A percentile compares a stretch with the other conserved stretches of the same genome.
These are phyloP conservation scores for Cryptococcus neoformans DNA, from an alignment of 1,284 basidiomycete genomes.

Conservation along the genomic window DNA sequence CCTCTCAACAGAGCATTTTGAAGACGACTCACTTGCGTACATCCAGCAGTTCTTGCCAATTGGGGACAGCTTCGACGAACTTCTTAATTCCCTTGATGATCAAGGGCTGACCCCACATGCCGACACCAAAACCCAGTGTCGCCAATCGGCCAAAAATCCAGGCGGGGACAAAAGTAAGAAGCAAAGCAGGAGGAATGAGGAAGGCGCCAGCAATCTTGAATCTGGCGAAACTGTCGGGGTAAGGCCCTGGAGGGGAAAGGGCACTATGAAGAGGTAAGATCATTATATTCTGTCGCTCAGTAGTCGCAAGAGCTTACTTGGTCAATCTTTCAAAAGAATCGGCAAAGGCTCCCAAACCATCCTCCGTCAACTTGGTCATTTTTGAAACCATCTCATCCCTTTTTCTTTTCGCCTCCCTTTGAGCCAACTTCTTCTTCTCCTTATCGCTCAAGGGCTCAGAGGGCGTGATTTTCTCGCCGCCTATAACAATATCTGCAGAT, in stretches of 20 bases:
- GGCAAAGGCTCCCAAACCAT: constrained; percentile 45
- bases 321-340: constrained; percentile 48
- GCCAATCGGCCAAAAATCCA: constrained; percentile 51
- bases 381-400: constrained; percentile 48
- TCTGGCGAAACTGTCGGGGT: constrained; percentile 47
- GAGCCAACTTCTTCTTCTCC: constrained; percentile 42
- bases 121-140: constrained; percentile 53
- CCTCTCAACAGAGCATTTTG: not conserved
- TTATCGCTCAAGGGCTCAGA: constrained; percentile 32
- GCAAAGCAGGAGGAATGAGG: constrained; percentile 45
- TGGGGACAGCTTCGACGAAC: constrained; percentile 52
- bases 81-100: constrained; percentile 48
- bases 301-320: constrained; percentile 39
- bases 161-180: constrained; percentile 51
- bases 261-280: constrained; percentile 24
- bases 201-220: constrained; percentile 49
- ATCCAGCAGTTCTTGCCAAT: constrained; percentile 53
- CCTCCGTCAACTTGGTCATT: constrained; percentile 48
- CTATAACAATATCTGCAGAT: constrained; percentile 31
- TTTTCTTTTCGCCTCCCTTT: constrained; percentile 47
- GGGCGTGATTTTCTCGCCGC: constrained; percentile 27
- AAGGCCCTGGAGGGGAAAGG: constrained; percentile 45
- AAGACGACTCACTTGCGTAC: constrained; percentile 49
- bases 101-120: constrained; percentile 57
- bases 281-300: not conserved